Percentiles rank a stretch among this genome's conserved stretches.
phyloP scores from a whole-genome alignment of 2,329 filamentous ascomycete species.

The Diaporthe citrichinensis region DNA sequence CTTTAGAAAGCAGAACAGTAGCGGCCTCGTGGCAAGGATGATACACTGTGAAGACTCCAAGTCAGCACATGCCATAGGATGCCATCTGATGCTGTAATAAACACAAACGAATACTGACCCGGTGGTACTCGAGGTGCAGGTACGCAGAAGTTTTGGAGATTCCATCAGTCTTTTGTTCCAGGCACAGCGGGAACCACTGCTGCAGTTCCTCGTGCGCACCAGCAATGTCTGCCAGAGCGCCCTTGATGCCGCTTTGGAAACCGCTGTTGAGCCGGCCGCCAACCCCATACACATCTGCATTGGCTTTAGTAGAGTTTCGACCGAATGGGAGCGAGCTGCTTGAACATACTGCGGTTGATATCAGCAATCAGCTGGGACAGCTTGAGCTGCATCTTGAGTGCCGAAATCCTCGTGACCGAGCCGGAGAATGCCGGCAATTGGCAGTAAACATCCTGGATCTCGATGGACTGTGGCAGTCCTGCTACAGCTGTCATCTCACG shows the following conservation, averaged over 20 bases:
- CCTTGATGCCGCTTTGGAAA: constrained; percentile 51
- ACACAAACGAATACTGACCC: constrained; percentile 42
- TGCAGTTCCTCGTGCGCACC: constrained; percentile 50
- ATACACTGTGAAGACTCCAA: not conserved
- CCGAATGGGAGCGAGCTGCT: accelerated
- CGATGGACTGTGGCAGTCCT: constrained; percentile 63
- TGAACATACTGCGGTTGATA: constrained; percentile 48
- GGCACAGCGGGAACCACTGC: constrained; percentile 48
- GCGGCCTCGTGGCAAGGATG: constrained; percentile 50
- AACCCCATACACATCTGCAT: constrained; percentile 49
- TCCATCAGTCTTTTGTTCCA: constrained; percentile 51
- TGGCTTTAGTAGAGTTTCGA: not conserved
- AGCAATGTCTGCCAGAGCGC: constrained; percentile 49
- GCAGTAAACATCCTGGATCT: constrained; percentile 64
- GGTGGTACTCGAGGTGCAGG: constrained; percentile 52
- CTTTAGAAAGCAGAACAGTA: constrained; percentile 52
- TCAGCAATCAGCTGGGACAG: constrained; percentile 50
- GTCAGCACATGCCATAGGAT: not conserved
- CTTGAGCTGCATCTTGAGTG: constrained; percentile 52
- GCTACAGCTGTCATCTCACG: constrained; percentile 67
- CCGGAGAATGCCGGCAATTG: constrained; percentile 51
- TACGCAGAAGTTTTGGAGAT: constrained; percentile 51
- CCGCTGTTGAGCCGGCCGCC: constrained; percentile 50
- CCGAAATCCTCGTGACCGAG: constrained; percentile 46
- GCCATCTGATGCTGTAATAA: not conserved